phyloP scores from a whole-genome alignment of 345 rosid genomes.

The Salix caprea region DNA sequence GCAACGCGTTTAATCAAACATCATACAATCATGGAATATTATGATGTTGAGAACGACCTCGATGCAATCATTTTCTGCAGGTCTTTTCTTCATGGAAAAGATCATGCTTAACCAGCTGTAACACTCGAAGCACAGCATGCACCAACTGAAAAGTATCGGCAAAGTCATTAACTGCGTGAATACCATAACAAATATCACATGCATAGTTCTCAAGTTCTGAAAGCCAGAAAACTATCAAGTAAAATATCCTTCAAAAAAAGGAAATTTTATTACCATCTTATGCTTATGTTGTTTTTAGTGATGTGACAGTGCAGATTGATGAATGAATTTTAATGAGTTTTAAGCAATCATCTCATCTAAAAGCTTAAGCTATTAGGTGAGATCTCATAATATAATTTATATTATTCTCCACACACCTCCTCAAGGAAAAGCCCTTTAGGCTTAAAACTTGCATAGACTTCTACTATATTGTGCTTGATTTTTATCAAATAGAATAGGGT shows the following conservation, averaged over 20 bases:
- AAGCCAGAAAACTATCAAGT: not conserved
- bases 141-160: not conserved
- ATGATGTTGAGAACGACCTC: not conserved
- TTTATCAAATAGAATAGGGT: no score
- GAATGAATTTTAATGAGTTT: not conserved
- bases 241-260: not conserved
- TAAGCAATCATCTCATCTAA: no score
- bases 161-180: not conserved
- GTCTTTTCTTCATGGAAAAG: not conserved
- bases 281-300: no score
- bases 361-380: no score
- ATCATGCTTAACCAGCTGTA: not conserved
- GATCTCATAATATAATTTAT: no score
- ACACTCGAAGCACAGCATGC: not conserved
- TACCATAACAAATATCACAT: not conserved
- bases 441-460: no score
- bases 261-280: no score
- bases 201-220: not conserved
- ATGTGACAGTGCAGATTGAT: not conserved
- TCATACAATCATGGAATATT: not conserved
- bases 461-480: no score
- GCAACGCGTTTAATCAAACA: conserved; percentile 1
- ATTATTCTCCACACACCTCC: no score
- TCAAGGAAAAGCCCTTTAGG: no score
- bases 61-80: not conserved